Percentiles rank a stretch among this genome's conserved stretches.
Evolutionary conservation across 352 stramenopile genomes (phyloP).

Genomic region (Elongisporangium senticosum): DNA sequence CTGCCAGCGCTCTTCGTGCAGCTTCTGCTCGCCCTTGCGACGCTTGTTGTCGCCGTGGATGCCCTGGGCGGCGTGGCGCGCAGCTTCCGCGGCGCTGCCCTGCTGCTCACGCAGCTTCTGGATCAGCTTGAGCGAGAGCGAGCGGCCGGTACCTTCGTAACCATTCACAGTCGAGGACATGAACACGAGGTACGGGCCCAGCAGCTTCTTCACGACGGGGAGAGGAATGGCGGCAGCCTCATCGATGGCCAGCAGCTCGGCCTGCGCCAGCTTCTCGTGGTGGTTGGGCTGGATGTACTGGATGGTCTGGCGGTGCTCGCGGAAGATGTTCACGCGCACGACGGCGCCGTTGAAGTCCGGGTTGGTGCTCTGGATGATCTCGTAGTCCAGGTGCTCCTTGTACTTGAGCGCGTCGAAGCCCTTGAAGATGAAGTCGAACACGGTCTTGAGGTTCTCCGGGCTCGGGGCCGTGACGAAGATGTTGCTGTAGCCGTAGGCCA

Average conservation of each 20-base stretch:
- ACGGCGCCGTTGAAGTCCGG: constrained; percentile 84
- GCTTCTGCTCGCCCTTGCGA: constrained; percentile 94
- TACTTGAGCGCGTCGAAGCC: constrained; percentile 91
- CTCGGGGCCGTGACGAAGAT: constrained; percentile 98
- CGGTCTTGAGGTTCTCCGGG: constrained; percentile 97
- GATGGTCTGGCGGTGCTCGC: constrained; percentile 95
- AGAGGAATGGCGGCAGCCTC: constrained; percentile 99
- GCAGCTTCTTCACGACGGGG: constrained; percentile 94
- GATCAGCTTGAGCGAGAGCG: constrained; percentile 98
- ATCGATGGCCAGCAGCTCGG: constrained; percentile 98
- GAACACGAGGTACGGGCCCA: constrained; percentile 97
- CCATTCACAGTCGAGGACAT: constrained; percentile 99
- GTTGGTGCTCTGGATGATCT: constrained; percentile 85
- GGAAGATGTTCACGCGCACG: constrained; percentile 97
- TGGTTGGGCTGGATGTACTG: constrained; percentile 96
- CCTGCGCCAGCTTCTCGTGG: constrained; percentile 95
- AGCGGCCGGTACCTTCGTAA: constrained; percentile 99
- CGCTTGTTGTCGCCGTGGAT: constrained; percentile 88
- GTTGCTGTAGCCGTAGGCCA: constrained; percentile 92
- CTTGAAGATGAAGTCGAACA: constrained; percentile 98
- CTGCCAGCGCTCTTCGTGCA: constrained; percentile 96
- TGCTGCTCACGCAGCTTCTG: constrained; percentile 96
- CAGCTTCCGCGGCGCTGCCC: constrained; percentile 59
- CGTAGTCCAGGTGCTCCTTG: constrained; percentile 99
- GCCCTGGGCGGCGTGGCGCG: constrained; percentile 41